Conservation (phyloP, 306 rosid species). For the Rubus idaeus region DNA sequence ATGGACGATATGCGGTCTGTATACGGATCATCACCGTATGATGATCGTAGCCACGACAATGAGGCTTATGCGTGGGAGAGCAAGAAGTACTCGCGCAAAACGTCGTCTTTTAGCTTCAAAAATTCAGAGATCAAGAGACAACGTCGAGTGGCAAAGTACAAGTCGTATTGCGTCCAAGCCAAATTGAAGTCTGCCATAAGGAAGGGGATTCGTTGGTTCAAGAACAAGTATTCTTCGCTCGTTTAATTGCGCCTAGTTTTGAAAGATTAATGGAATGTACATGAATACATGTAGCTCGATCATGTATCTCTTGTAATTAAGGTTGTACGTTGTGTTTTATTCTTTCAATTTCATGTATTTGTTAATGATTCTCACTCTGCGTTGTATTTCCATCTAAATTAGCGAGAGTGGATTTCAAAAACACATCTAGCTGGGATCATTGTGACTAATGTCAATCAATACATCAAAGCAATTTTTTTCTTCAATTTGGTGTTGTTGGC, state of each 20-base stretch:
- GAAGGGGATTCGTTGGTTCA: constrained; percentile 43
- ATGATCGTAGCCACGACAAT: not conserved
- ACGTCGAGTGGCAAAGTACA: constrained; percentile 36
- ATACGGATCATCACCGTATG: not conserved
- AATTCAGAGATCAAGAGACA: constrained; percentile 35
- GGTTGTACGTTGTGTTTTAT: not conserved
- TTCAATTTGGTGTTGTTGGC: not conserved
- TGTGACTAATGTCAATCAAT: not conserved
- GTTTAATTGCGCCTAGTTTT: not conserved
- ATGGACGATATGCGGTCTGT: not conserved
- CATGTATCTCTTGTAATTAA: not conserved
- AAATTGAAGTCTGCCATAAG: constrained; percentile 25
- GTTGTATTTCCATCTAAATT: not conserved
- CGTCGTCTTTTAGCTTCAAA: not conserved
- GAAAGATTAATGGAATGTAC: not conserved
- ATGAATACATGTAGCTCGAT: not conserved
- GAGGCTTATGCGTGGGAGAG: not conserved
- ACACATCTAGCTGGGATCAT: not conserved
- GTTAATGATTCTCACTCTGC: not conserved
- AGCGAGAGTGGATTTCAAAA: not conserved
- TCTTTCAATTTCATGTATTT: not conserved
- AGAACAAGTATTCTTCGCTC: constrained; percentile 30
- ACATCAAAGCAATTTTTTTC: not conserved
- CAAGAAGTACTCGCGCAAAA: not conserved
- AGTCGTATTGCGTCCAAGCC: constrained; percentile 15